Percentiles rank a stretch among this genome's conserved stretches.
Evolutionary conservation across 306 rosid genomes (phyloP).

Genomic region (Amphicarpaea edgeworthii): DNA sequence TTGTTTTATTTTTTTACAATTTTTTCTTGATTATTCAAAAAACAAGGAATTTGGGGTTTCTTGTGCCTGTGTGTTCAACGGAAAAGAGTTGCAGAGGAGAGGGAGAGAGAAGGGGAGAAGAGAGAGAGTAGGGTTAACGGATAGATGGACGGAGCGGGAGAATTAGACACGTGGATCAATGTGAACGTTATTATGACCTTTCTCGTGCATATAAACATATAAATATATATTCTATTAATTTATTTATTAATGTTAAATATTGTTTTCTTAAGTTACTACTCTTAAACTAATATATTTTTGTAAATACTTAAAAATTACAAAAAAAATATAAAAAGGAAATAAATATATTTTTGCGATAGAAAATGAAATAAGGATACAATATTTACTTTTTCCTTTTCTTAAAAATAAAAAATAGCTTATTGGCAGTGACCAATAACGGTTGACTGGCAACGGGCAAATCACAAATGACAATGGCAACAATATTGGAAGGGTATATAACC

Average conservation of each 20-base stretch:
- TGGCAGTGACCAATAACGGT: background rate
- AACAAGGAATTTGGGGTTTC: slow-evolving; percentile 35
- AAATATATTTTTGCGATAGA: background rate
- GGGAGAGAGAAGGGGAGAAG: slow-evolving; percentile 15
- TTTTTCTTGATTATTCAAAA: background rate
- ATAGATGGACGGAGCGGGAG: slow-evolving; percentile 68
- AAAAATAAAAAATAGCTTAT: background rate
- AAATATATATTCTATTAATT: too few species aligned
- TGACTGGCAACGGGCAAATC: background rate
- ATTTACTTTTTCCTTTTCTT: background rate
- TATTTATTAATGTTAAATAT: too few species aligned
- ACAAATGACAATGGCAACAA: background rate
- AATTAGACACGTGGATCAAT: slow-evolving; percentile 77
- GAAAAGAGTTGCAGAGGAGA: slow-evolving; percentile 62
- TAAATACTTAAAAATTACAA: background rate
- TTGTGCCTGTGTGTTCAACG: slow-evolving; percentile 50
- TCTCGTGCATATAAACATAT: slow-evolving; percentile 31
- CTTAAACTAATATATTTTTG: background rate
- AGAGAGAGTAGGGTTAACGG: slow-evolving; percentile 75
- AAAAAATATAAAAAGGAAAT: background rate
- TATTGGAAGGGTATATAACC: too few species aligned
- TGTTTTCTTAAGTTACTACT: background rate
- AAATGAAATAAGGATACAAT: background rate
- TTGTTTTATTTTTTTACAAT: background rate
- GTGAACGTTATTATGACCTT: slow-evolving; percentile 31